phyloP scores from a whole-genome alignment of 1,284 basidiomycete genomes.

The Malassezia obtusa region DNA sequence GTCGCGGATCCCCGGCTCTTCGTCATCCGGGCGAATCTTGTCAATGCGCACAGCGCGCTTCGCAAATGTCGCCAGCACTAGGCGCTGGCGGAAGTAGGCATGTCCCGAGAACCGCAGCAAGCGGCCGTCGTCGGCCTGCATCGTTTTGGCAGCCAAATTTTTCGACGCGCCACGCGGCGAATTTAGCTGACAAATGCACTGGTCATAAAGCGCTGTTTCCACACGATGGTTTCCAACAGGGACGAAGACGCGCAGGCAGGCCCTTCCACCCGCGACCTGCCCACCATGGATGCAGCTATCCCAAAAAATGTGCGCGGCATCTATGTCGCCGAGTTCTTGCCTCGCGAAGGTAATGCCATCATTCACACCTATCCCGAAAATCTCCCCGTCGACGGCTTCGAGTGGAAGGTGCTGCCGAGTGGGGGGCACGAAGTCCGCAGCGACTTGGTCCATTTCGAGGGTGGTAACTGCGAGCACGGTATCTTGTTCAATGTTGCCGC shows the following conservation, averaged over 20 bases:
- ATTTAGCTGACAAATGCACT: conserved; percentile 7
- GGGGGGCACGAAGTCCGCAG: conserved; percentile 10
- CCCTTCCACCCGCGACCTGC: neutral
- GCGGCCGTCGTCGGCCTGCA: conserved; percentile 13
- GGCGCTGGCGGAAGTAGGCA: conserved; percentile 69
- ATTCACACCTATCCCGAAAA: conserved; percentile 4
- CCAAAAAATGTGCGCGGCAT: conserved; percentile 3
- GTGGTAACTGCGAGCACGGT: neutral
- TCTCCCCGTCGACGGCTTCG: conserved; percentile 5
- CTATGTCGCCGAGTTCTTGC: conserved; percentile 17
- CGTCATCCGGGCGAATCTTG: conserved; percentile 78
- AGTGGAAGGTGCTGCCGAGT: conserved; percentile 17
- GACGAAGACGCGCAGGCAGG: neutral
- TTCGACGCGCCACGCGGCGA: neutral
- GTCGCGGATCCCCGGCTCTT: conserved; percentile 86
- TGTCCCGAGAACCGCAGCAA: conserved; percentile 62
- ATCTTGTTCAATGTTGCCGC: conserved; percentile 6
- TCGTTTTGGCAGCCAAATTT: conserved; percentile 6
- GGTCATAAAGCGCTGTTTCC: neutral
- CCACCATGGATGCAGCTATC: neutral
- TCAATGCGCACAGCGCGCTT: conserved; percentile 78
- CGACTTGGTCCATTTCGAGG: conserved; percentile 12
- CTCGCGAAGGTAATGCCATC: conserved; percentile 13
- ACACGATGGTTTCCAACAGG: neutral
- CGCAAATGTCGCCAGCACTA: conserved; percentile 77